phyloP scores from a whole-genome alignment of 2,329 filamentous ascomycete genomes.

The Claviceps monticola region DNA sequence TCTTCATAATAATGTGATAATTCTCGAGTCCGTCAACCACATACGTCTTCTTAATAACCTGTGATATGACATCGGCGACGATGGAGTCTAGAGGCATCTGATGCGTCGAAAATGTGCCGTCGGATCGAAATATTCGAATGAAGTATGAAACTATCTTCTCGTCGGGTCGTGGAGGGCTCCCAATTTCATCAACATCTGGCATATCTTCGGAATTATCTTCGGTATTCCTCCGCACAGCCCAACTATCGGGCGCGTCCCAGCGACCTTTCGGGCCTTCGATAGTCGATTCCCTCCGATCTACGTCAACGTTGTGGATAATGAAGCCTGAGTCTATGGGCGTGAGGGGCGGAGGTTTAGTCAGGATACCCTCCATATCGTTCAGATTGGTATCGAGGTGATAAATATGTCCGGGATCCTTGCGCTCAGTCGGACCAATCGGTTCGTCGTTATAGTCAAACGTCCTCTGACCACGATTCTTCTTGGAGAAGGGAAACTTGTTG shows the following conservation, averaged over 20 bases:
- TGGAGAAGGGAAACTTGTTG: conserved; percentile 49
- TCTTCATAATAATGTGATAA: conserved; percentile 90
- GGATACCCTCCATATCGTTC: conserved; percentile 80
- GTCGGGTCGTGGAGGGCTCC: conserved; percentile 52
- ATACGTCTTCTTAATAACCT: conserved; percentile 88
- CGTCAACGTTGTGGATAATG: conserved; percentile 30
- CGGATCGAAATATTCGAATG: conserved; percentile 86
- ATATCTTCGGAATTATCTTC: conserved; percentile 47
- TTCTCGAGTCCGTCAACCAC: conserved; percentile 82
- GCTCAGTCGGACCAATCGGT: conserved; percentile 46
- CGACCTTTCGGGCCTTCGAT: conserved; percentile 35
- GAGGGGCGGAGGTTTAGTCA: conserved; percentile 55
- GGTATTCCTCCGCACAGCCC: conserved; percentile 68
- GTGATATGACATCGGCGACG: conserved; percentile 74
- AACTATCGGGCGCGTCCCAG: conserved; percentile 94
- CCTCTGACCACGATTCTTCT: conserved; percentile 35
- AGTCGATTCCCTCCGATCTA: conserved; percentile 25
- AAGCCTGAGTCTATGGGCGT: conserved; percentile 53
- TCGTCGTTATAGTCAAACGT: conserved; percentile 41
- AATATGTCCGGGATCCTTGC: conserved; percentile 43
- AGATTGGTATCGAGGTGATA: conserved; percentile 81
- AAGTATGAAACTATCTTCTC: conserved; percentile 71
- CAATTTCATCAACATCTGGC: conserved; percentile 54
- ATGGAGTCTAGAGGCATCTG: conserved; percentile 73
- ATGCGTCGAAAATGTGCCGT: conserved; percentile 88